A percentile compares a stretch with the other conserved stretches of the same genome.
Evolutionary conservation across 805 yeast genomes (phyloP).

Genomic region (Schizosaccharomyces octosporus): DNA sequence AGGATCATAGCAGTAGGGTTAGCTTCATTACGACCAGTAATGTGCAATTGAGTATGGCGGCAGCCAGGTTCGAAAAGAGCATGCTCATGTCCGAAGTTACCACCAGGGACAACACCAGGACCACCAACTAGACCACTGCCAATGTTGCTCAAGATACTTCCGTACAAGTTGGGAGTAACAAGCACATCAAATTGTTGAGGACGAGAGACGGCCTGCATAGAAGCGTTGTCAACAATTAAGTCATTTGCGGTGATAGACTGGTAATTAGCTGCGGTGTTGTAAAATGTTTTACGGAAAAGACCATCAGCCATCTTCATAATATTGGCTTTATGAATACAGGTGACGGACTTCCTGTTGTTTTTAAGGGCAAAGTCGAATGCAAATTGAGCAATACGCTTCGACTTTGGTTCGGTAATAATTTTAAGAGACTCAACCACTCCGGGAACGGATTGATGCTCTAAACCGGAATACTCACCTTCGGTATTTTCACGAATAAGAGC

Average conservation of each 20-base stretch:
- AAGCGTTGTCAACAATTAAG: slow-evolving; percentile 94
- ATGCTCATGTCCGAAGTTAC: slow-evolving; percentile 88
- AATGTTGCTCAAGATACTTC: slow-evolving; percentile 87
- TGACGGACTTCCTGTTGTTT: slow-evolving; percentile 75
- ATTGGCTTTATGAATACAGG: slow-evolving; percentile 97
- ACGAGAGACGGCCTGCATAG: slow-evolving; percentile 96
- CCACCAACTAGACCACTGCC: slow-evolving; percentile 96
- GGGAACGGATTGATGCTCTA: slow-evolving; percentile 91
- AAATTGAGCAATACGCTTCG: slow-evolving; percentile 91
- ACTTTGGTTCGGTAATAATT: slow-evolving; percentile 78
- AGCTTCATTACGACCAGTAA: slow-evolving; percentile 81
- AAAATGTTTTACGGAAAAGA: slow-evolving; percentile 79
- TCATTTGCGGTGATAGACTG: slow-evolving; percentile 65
- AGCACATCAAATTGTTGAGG: slow-evolving; percentile 96
- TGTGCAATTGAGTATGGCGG: slow-evolving; percentile 93
- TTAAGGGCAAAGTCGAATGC: slow-evolving; percentile 88
- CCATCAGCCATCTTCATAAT: slow-evolving; percentile 98
- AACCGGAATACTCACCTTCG: slow-evolving; percentile 97
- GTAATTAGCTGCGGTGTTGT: slow-evolving; percentile 62
- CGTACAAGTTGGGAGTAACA: slow-evolving; percentile 95
- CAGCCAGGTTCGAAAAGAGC: slow-evolving; percentile 99
- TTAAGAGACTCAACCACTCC: slow-evolving; percentile 90
- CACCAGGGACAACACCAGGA: slow-evolving; percentile 97
- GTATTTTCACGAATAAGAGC: slow-evolving; percentile 95
- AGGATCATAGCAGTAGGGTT: slow-evolving; percentile 96